A percentile compares a stretch with the other conserved stretches of the same genome.
These are phyloP conservation scores for Helianthus annuus DNA, from an alignment of 129 eudicot genomes.

Conservation along the genomic window DNA sequence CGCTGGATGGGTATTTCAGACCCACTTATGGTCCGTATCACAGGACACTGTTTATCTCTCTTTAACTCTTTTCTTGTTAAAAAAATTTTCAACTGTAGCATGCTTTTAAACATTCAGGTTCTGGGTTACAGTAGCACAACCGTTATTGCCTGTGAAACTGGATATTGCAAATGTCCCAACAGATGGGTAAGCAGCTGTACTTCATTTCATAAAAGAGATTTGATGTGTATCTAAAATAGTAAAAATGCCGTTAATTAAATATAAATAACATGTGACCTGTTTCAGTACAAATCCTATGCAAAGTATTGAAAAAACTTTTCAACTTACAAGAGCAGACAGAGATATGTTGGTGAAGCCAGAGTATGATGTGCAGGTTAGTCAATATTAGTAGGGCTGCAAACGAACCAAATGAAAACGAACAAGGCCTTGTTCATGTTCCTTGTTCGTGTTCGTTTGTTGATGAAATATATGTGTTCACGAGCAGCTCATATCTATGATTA, in stretches of 20 bases:
- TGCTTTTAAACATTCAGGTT: conserved; percentile 53
- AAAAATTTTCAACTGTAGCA: neutral
- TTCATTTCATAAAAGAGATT: neutral
- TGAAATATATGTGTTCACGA: too few relatives aligned
- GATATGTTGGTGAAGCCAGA: conserved; percentile 77
- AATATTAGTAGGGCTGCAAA: too few relatives aligned
- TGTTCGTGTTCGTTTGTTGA: too few relatives aligned
- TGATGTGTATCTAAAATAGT: neutral
- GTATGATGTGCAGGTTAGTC: conserved; percentile 82
- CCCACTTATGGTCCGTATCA: conserved; percentile 3
- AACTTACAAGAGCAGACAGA: conserved; percentile 72
- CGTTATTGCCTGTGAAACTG: conserved; percentile 71
- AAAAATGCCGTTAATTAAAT: conserved; percentile 1
- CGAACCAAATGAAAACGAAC: too few relatives aligned
- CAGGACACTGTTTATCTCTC: neutral
- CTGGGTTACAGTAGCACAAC: conserved; percentile 66
- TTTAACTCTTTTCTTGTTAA: conserved; percentile 1
- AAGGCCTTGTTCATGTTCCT: too few relatives aligned
- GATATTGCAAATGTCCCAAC: conserved; percentile 56
- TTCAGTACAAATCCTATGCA: conserved; percentile 72
- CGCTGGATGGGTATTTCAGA: neutral
- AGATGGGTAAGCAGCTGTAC: conserved; percentile 61
- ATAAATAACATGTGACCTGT: conserved; percentile 17
- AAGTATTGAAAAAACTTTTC: conserved; percentile 80
- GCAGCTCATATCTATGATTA: too few relatives aligned